phyloP scores from a whole-genome alignment of 148 eudicot species.

The Persicaria maculosa region DNA sequence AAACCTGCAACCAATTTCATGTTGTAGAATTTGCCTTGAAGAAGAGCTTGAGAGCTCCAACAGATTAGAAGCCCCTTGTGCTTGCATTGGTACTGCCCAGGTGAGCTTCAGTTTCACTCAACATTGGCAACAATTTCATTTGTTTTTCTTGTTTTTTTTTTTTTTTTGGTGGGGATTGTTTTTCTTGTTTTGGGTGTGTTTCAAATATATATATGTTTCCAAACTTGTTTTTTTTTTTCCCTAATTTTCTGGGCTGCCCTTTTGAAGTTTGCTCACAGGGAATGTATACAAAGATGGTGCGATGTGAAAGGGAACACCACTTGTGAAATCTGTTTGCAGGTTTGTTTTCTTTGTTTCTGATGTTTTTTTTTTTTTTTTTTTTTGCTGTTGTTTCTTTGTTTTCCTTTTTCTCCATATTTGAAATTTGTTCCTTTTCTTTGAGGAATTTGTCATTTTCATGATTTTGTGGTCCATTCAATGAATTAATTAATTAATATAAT shows the following conservation, averaged over 20 bases:
- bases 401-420: background rate
- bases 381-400: constrained; percentile 6
- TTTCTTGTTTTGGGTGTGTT: background rate
- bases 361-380: background rate
- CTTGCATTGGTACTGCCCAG: constrained; percentile 87
- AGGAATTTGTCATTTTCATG: background rate
- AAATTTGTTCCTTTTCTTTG: background rate
- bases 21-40: constrained; percentile 87
- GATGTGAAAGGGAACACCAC: constrained; percentile 78
- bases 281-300: constrained; percentile 95
- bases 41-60: constrained; percentile 30
- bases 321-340: constrained; percentile 94
- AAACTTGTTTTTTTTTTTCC: background rate
- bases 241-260: background rate
- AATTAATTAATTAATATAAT: background rate
- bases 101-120: constrained; percentile 15
- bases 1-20: background rate
- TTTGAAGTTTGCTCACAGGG: constrained; percentile 86
- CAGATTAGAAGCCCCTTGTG: constrained; percentile 78
- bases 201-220: too few relatives aligned
- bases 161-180: too few relatives aligned
- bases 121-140: background rate
- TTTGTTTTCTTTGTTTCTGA: constrained; percentile 8
- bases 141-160: background rate
- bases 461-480: background rate